These are phyloP conservation scores for Aureobasidium mangrovei DNA, from an alignment of 2,329 filamentous ascomycete species.

Conservation along the genomic window DNA sequence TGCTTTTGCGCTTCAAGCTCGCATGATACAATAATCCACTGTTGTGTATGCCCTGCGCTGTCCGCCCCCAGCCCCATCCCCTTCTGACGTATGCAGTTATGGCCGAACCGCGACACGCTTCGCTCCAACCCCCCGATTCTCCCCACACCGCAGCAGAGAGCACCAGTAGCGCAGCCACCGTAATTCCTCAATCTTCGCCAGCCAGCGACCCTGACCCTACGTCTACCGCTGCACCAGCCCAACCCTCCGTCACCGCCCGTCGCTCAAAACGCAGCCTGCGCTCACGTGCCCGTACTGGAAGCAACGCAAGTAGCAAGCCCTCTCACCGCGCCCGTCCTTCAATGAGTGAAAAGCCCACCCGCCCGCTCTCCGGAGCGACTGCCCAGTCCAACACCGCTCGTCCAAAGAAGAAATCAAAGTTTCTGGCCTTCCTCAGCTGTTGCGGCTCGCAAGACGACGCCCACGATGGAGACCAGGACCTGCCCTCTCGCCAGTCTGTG, in stretches of 20 bases:
- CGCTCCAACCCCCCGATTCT: constrained; percentile 2
- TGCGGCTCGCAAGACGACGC: constrained; percentile 56
- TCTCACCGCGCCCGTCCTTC: constrained; percentile 30
- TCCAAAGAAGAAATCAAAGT: constrained; percentile 34
- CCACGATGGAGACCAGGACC: constrained; percentile 46
- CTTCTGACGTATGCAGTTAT: constrained; percentile 13
- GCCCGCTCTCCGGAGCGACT: constrained; percentile 26
- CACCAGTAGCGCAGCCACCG: constrained; percentile 5
- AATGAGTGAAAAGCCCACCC: constrained; percentile 33
- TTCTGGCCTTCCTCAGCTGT: constrained; percentile 53
- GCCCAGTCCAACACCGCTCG: constrained; percentile 22
- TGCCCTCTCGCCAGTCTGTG: constrained; percentile 39
- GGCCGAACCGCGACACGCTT: constrained; percentile 10
- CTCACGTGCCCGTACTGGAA: constrained; percentile 30
- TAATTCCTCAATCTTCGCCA: background rate
- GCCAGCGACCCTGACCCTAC: background rate
- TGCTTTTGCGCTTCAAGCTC: constrained; percentile 2
- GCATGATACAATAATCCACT: constrained; percentile 8
- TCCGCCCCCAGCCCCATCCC: background rate
- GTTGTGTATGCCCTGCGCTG: constrained; percentile 2
- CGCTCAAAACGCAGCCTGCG: constrained; percentile 35
- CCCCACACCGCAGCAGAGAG: constrained; percentile 3
- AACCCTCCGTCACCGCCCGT: constrained; percentile 7
- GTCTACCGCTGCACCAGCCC: background rate
- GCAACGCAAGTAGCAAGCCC: constrained; percentile 39